phyloP scores from a whole-genome alignment of 1,284 basidiomycete genomes.

The Sanghuangporus sanghuang region DNA sequence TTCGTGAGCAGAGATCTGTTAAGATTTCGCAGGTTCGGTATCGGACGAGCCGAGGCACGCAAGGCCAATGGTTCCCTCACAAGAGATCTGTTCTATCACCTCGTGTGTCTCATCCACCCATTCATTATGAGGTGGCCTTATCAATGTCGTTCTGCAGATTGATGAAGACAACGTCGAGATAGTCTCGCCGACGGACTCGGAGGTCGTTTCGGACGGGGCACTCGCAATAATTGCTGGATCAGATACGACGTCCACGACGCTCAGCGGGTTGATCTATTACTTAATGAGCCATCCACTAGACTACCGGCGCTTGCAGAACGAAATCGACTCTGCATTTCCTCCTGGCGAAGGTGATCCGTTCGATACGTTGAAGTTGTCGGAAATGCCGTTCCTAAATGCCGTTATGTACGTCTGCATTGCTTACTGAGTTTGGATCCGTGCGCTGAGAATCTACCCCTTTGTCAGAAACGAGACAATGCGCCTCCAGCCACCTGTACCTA shows the following conservation, averaged over 20 bases:
- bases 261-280: conserved; percentile 28
- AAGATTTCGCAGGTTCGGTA: neutral
- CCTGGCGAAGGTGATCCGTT: conserved; percentile 17
- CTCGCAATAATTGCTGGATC: conserved; percentile 34
- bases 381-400: conserved; percentile 31
- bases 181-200: conserved; percentile 20
- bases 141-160: conserved; percentile 20
- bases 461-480: conserved; percentile 12
- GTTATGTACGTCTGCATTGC: conserved; percentile 24
- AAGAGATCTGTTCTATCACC: conserved; percentile 35
- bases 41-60: neutral
- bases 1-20: neutral
- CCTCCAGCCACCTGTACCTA: conserved; percentile 8
- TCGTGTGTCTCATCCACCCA: conserved; percentile 24
- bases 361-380: conserved; percentile 20
- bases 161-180: conserved; percentile 26
- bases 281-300: conserved; percentile 28
- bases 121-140: too few relatives aligned
- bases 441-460: neutral
- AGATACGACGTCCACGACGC: conserved; percentile 31
- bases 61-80: conserved; percentile 24
- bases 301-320: conserved; percentile 25
- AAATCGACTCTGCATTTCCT: conserved; percentile 25
- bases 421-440: neutral
- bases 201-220: conserved; percentile 29